phyloP scores from a whole-genome alignment of 345 rosid genomes.

The Populus nigra region DNA sequence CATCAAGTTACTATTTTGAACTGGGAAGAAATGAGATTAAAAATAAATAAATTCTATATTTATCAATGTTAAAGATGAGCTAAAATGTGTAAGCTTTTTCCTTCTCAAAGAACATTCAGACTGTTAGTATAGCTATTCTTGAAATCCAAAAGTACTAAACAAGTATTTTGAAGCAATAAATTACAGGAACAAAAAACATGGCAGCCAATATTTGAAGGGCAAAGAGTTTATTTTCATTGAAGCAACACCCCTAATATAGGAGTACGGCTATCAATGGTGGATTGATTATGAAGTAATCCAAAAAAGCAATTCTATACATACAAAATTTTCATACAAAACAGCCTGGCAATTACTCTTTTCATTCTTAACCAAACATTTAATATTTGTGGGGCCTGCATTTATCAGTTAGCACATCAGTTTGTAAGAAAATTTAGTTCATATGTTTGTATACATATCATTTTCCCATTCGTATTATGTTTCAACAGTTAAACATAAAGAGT shows the following conservation, averaged over 20 bases:
- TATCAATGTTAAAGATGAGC: background rate
- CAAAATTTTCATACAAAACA: too few species aligned
- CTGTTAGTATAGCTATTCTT: background rate
- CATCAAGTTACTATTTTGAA: background rate
- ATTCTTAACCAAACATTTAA: background rate
- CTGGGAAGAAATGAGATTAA: background rate
- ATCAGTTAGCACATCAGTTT: background rate
- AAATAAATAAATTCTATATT: background rate
- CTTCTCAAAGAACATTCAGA: background rate
- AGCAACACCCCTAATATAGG: background rate
- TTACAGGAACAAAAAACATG: background rate
- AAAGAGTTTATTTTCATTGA: background rate
- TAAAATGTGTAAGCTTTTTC: background rate
- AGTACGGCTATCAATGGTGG: background rate
- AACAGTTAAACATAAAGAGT: background rate
- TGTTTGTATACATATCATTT: background rate
- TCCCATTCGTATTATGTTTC: background rate
- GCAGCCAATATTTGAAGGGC: too few species aligned
- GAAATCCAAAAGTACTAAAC: background rate
- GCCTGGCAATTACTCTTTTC: too few species aligned
- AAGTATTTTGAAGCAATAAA: background rate
- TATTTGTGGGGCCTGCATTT: background rate
- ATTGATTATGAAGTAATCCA: background rate
- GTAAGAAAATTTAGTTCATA: background rate
- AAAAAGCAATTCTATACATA: background rate